Conservation (phyloP, 352 stramenopile species). For the Hyaloperonospora brassicae region DNA sequence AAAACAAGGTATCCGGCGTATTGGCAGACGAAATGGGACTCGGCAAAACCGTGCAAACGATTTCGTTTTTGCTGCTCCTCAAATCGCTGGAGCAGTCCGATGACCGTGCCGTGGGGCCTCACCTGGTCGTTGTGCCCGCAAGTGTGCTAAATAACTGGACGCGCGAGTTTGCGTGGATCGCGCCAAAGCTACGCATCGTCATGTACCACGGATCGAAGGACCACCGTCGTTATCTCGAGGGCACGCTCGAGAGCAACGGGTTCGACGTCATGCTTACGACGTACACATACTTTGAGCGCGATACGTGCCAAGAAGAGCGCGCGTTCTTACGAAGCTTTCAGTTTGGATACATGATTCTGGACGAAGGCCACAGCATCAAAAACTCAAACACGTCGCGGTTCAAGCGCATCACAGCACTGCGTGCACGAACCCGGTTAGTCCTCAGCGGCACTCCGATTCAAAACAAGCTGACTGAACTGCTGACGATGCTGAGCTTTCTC, state of each 20-base stretch:
- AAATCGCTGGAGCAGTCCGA: constrained; percentile 30
- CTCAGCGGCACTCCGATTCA: constrained; percentile 87
- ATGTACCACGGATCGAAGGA: constrained; percentile 78
- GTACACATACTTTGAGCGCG: constrained; percentile 88
- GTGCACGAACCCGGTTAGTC: constrained; percentile 63
- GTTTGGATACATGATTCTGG: constrained; percentile 91
- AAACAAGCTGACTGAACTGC: constrained; percentile 84
- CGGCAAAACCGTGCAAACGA: constrained; percentile 90
- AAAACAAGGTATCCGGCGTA: constrained; percentile 75
- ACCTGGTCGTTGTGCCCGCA: constrained; percentile 90
- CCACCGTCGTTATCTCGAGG: constrained; percentile 47
- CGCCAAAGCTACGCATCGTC: constrained; percentile 79
- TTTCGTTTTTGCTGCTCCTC: constrained; percentile 65
- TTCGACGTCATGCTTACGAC: constrained; percentile 88
- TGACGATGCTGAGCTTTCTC: constrained; percentile 87
- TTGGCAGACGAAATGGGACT: constrained; percentile 89
- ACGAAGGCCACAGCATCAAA: constrained; percentile 91
- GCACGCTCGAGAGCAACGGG: constrained; percentile 34
- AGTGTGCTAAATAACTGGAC: constrained; percentile 91
- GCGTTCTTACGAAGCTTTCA: constrained; percentile 67
- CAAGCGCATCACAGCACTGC: constrained; percentile 77
- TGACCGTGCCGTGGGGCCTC: constrained; percentile 42
- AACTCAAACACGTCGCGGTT: constrained; percentile 87
- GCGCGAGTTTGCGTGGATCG: constrained; percentile 90
- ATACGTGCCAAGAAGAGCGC: constrained; percentile 76